Conservation (phyloP, 139 green algal genomes). For the Chlorella sp. region DNA sequence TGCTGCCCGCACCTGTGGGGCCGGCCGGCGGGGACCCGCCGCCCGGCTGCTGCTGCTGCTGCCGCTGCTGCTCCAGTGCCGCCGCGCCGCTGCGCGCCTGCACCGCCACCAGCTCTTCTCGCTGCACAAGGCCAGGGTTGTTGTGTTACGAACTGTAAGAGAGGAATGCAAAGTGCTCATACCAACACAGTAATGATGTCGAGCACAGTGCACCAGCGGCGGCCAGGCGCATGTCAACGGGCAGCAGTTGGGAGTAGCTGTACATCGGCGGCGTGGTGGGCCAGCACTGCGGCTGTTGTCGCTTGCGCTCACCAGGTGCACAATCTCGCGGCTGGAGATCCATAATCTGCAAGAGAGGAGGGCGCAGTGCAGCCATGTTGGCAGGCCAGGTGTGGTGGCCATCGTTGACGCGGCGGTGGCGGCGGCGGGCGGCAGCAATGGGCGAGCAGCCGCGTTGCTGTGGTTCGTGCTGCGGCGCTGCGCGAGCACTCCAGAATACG, state of each 20-base stretch:
- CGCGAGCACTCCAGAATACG: background rate
- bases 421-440: too few relatives aligned
- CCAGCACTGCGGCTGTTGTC: background rate
- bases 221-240: too few relatives aligned
- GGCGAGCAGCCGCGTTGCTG: too few relatives aligned
- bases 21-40: background rate
- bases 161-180: too few relatives aligned
- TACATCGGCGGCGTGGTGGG: background rate
- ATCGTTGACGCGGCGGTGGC: background rate
- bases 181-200: too few relatives aligned
- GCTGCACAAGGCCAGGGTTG: background rate
- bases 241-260: background rate
- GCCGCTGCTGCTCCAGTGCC: background rate
- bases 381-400: background rate
- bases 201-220: too few relatives aligned
- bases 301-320: conserved; percentile 17
- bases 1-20: background rate
- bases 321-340: conserved; percentile 41
- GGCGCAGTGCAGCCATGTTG: background rate
- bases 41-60: background rate
- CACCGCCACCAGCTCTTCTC: conserved; percentile 1
- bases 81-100: background rate
- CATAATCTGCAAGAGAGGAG: conserved; percentile 41
- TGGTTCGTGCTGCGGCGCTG: too few relatives aligned
- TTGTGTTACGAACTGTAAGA: too few relatives aligned